Evolutionary conservation across 1,284 basidiomycete genomes (phyloP).

Genomic region (Cystobasidiaceae sp.): DNA sequence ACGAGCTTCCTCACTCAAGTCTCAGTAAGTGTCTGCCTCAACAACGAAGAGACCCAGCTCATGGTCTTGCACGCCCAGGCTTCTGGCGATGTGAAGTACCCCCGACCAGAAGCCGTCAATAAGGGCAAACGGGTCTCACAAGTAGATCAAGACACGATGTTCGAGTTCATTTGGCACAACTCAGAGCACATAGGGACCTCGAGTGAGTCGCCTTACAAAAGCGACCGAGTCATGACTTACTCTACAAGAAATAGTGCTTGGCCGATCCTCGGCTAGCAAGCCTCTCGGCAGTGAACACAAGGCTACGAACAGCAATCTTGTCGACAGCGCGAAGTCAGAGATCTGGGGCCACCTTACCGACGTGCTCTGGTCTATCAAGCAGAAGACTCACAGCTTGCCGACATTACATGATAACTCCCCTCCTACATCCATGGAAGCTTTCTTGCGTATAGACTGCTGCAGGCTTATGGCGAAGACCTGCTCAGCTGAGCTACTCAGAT

Average conservation of each 20-base stretch:
- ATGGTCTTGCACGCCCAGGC: too few species aligned
- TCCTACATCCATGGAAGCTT: too few species aligned
- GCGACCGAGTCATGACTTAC: neutral
- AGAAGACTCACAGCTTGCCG: neutral
- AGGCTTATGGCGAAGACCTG: too few species aligned
- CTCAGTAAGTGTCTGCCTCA: too few species aligned
- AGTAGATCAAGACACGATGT: neutral
- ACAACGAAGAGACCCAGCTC: too few species aligned
- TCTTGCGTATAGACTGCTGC: too few species aligned
- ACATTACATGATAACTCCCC: slow-evolving; percentile 55
- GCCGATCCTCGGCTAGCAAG: neutral
- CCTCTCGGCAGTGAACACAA: too few species aligned
- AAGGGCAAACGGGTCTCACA: neutral
- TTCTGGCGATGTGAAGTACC: too few species aligned
- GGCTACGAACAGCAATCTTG: too few species aligned
- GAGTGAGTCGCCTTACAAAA: neutral
- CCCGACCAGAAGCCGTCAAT: neutral
- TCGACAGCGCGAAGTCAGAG: too few species aligned
- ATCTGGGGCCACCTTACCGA: neutral
- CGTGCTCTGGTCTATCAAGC: slow-evolving; percentile 1
- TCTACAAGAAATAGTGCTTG: neutral
- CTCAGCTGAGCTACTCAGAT: too few species aligned
- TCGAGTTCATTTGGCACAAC: slow-evolving; percentile 11
- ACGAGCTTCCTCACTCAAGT: slow-evolving; percentile 77
- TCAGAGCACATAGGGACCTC: slow-evolving; percentile 18